phyloP scores from a whole-genome alignment of 1,284 basidiomycete genomes.

The Cryptococcus sp. region DNA sequence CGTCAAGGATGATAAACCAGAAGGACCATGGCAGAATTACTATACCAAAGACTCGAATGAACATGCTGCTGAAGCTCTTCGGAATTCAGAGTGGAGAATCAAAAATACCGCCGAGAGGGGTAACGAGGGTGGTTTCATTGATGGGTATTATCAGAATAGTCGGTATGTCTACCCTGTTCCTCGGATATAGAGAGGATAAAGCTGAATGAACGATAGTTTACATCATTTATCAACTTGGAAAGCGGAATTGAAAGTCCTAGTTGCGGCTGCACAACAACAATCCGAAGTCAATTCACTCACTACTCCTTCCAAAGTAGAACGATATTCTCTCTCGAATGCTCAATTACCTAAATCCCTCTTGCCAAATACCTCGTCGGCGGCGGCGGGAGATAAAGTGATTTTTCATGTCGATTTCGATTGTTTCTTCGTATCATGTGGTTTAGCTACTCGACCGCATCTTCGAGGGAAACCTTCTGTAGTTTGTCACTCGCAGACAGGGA shows the following conservation, averaged over 20 bases:
- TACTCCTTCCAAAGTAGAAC: constrained; percentile 18
- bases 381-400: constrained; percentile 58
- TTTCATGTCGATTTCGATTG: constrained; percentile 97
- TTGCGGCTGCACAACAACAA: constrained; percentile 69
- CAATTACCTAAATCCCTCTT: constrained; percentile 10
- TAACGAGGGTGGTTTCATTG: constrained; percentile 74
- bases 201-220: background rate
- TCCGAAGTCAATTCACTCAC: constrained; percentile 52
- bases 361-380: background rate
- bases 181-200: background rate
- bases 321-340: constrained; percentile 21
- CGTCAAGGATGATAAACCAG: constrained; percentile 27
- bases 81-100: constrained; percentile 74
- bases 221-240: constrained; percentile 94
- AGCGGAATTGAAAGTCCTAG: constrained; percentile 74
- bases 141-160: constrained; percentile 85
- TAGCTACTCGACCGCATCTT: constrained; percentile 70
- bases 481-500: constrained; percentile 76
- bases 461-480: constrained; percentile 86
- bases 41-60: constrained; percentile 55
- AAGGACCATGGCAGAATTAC: constrained; percentile 51
- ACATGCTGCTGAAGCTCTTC: constrained; percentile 68
- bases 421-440: constrained; percentile 91
- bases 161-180: constrained; percentile 53
- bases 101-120: constrained; percentile 70